A percentile compares a stretch with the other conserved stretches of the same genome.
Conservation (phyloP, 805 yeast species). For the Suhomyces emberorum region DNA sequence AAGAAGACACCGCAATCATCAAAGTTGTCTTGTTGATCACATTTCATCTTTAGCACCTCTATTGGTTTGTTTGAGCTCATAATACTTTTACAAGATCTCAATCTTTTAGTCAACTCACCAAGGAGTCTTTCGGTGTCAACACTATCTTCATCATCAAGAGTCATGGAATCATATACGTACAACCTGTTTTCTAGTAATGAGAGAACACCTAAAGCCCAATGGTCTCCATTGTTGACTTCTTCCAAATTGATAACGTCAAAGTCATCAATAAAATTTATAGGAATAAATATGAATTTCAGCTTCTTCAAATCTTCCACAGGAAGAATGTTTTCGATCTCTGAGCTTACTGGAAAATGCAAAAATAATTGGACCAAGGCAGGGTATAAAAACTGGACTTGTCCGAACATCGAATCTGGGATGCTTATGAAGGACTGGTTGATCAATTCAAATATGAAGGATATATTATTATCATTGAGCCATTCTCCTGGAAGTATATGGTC, state of each 20-base stretch:
- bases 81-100: constrained; percentile 21
- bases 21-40: constrained; percentile 63
- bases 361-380: constrained; percentile 68
- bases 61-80: constrained; percentile 21
- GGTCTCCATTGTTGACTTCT: constrained; percentile 63
- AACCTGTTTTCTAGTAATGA: constrained; percentile 46
- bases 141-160: constrained; percentile 15
- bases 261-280: constrained; percentile 59
- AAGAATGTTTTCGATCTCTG: constrained; percentile 32
- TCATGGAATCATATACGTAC: constrained; percentile 59
- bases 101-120: constrained; percentile 18
- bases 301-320: constrained; percentile 30
- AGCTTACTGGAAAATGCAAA: constrained; percentile 44
- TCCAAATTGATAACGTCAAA: constrained; percentile 41
- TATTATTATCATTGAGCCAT: constrained; percentile 73
- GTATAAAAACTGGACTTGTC: constrained; percentile 33
- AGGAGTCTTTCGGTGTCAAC: constrained; percentile 22
- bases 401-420: constrained; percentile 11
- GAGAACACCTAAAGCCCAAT: constrained; percentile 68
- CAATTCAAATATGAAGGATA: constrained; percentile 60
- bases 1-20: constrained; percentile 61
- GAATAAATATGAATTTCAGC: constrained; percentile 55
- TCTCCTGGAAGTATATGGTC: constrained; percentile 57
- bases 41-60: constrained; percentile 27
- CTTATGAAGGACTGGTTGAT: constrained; percentile 22